Evolutionary conservation across 1,139 yeast genomes (phyloP), one percentile per base, ranked within the genome.

Genomic region (Entelexis sorbosivorans): DNA sequence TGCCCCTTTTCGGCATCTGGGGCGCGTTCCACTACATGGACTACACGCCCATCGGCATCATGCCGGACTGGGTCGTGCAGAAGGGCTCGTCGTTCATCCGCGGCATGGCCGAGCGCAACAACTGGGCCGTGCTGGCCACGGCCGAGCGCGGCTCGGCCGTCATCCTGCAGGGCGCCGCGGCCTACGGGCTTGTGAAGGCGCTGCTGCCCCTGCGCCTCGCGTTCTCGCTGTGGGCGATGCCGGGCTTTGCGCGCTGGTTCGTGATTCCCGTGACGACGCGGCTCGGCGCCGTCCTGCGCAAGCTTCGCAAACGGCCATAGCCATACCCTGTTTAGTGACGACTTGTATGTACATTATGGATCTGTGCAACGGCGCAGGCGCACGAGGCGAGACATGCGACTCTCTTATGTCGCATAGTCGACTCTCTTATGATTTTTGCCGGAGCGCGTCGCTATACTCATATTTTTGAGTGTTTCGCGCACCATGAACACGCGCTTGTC

Each of bases 131-230:
- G 35, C 20, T 61, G 31, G 49, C 60, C 36, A 53, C 74, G 39
- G 61, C 78, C 36, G 74, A 70, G 52, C 79, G 76, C 33, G 81
- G 82, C 60, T 72, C 82, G 33, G 69, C 69, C 45, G 67, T 82
- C 33, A 72, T 86, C 2, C 69, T 79, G 59, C 89, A 88, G 52
- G 96, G 96, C n/a, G 95, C 95, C 0, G 78, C 86, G 46, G 82
- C 96, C 0, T 89, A 83, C 63, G 88, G 86, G 2, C 68, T 84
- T 11, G 91, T 87, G 26, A 89, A 87, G 63, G 62, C 70, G 8
- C 51, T 60, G 44, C 16, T 81, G 59, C 94, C 91, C 0, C 58
- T 81, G 2, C 68, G 94, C 54, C 68, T 82, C 1, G 69, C 77
- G 5, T 54, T 81, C 19, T 78, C 85, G 47, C 65, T 83, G 48